phyloP scores from a whole-genome alignment of 495 filamentous ascomycete genomes.

The Penicillium riverlandense region DNA sequence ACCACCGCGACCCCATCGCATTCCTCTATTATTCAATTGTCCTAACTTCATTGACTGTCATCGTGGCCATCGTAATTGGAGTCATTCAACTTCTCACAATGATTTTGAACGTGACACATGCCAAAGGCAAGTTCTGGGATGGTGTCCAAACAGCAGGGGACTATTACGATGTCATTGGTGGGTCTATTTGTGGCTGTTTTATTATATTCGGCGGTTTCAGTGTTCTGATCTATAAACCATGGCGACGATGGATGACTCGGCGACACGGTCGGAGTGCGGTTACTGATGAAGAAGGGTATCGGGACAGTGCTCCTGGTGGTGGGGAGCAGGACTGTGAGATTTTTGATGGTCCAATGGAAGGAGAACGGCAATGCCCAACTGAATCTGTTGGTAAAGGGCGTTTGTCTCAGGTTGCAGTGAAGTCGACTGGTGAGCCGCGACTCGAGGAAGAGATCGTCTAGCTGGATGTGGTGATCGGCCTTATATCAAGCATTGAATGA shows the following conservation, averaged over 20 bases:
- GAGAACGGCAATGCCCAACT: background rate
- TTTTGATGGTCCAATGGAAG: background rate
- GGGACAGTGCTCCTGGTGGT: slow-evolving; percentile 5
- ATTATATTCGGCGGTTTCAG: slow-evolving; percentile 66
- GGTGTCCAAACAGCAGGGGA: slow-evolving; percentile 70
- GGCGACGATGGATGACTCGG: slow-evolving; percentile 57
- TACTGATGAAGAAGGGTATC: slow-evolving; percentile 15
- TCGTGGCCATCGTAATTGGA: slow-evolving; percentile 81
- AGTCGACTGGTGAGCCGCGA: slow-evolving; percentile 7
- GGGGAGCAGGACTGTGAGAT: background rate
- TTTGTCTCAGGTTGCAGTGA: slow-evolving; percentile 9
- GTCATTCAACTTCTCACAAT: slow-evolving; percentile 76
- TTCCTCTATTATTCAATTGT: slow-evolving; percentile 94
- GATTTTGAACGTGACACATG: slow-evolving; percentile 64
- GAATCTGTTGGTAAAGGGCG: slow-evolving; percentile 9
- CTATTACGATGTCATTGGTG: slow-evolving; percentile 82
- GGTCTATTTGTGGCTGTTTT: slow-evolving; percentile 76
- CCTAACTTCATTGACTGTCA: slow-evolving; percentile 76
- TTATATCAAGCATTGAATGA: too few relatives aligned
- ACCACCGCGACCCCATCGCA: slow-evolving; percentile 66
- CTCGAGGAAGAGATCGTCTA: slow-evolving; percentile 15
- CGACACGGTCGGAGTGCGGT: slow-evolving; percentile 24
- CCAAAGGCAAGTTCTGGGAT: slow-evolving; percentile 77
- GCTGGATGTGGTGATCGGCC: background rate
- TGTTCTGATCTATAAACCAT: slow-evolving; percentile 67